Percentiles rank a stretch among this genome's conserved stretches.
phyloP scores from a whole-genome alignment of 208 protist genomes.

The Trypanosoma brucei region DNA sequence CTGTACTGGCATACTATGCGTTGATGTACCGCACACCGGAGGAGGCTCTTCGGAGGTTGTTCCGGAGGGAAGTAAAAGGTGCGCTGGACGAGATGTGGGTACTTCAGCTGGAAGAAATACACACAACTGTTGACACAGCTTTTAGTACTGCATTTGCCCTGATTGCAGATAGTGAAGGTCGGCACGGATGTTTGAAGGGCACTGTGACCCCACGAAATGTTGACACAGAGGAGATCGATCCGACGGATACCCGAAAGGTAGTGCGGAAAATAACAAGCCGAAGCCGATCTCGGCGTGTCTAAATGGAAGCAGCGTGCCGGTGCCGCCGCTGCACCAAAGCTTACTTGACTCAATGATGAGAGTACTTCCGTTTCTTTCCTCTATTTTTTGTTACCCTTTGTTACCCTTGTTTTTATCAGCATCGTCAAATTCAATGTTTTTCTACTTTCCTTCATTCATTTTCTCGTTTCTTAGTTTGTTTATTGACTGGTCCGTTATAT shows the following conservation, averaged over 20 bases:
- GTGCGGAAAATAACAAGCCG: not conserved
- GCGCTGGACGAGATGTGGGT: conserved; percentile 17
- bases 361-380: too few species aligned
- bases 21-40: conserved; percentile 24
- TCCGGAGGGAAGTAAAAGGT: conserved; percentile 35
- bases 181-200: not conserved
- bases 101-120: conserved; percentile 11
- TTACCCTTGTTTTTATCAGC: too few species aligned
- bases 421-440: too few species aligned
- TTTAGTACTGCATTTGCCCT: not conserved
- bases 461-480: not conserved
- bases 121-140: conserved; percentile 2
- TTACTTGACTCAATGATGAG: too few species aligned
- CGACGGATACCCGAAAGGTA: not conserved
- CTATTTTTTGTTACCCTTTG: too few species aligned
- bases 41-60: conserved; percentile 22
- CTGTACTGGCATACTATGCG: conserved; percentile 18
- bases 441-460: not conserved
- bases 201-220: not conserved
- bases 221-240: not conserved
- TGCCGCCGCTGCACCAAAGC: too few species aligned
- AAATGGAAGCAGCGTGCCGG: not conserved
- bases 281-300: not conserved
- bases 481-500: not conserved
- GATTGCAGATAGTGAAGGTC: not conserved